A percentile compares a stretch with the other conserved stretches of the same genome.
These are phyloP conservation scores for Clonostachys rhizophaga DNA, from an alignment of 2,329 filamentous ascomycete genomes.

Conservation along the genomic window DNA sequence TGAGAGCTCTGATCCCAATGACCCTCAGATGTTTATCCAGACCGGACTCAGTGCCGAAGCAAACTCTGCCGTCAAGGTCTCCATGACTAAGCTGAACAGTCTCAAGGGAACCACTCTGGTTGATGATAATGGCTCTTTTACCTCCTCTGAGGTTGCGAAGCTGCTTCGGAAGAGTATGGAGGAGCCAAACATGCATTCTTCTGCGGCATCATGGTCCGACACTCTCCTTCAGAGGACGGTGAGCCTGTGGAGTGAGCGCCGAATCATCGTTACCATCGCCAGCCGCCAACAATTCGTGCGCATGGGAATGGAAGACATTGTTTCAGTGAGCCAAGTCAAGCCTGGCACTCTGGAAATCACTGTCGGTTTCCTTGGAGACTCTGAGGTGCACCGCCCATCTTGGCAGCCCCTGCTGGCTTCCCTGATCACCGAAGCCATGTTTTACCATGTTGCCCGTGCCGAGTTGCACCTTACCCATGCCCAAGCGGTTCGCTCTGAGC, in stretches of 20 bases:
- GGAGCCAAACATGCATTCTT: constrained; percentile 9
- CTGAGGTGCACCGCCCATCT: constrained; percentile 12
- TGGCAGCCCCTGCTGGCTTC: constrained; percentile 16
- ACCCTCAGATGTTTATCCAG: constrained; percentile 5
- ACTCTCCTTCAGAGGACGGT: constrained; percentile 11
- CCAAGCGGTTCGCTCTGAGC: constrained; percentile 22
- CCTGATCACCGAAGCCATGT: constrained; percentile 19
- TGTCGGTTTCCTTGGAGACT: constrained; percentile 15
- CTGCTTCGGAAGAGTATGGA: constrained; percentile 10
- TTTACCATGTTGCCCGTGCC: constrained; percentile 24
- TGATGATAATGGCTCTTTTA: constrained; percentile 5
- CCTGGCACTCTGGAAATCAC: constrained; percentile 13
- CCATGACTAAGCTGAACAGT: neutral
- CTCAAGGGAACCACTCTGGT: constrained; percentile 2
- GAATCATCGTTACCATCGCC: constrained; percentile 12
- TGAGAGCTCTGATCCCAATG: neutral
- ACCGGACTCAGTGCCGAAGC: constrained; percentile 1
- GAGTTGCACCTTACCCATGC: constrained; percentile 15
- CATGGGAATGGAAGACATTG: constrained; percentile 13
- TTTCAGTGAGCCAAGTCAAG: constrained; percentile 14
- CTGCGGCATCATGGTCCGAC: constrained; percentile 9
- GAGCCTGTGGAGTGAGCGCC: constrained; percentile 14
- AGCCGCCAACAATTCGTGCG: constrained; percentile 15
- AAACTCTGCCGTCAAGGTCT: neutral
- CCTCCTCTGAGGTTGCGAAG: constrained; percentile 11